Conservation (phyloP, 495 filamentous ascomycete species). For the Diplogelasinospora grovesii region DNA sequence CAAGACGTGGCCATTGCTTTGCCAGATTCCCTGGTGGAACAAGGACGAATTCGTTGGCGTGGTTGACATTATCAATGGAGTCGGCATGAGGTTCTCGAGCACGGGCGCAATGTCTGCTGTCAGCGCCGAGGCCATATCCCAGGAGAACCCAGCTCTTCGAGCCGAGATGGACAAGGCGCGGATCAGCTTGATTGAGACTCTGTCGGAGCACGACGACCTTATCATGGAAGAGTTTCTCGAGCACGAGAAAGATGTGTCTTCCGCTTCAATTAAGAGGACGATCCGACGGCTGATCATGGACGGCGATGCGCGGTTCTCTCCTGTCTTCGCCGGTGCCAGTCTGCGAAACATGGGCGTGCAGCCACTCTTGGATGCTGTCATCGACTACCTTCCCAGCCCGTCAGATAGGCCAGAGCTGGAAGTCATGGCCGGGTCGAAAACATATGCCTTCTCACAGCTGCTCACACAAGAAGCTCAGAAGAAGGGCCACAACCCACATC, state of each 20-base stretch:
- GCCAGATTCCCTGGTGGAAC: conserved; percentile 91
- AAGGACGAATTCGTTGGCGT: conserved; percentile 73
- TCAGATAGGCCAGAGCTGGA: conserved; percentile 70
- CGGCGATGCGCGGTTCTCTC: conserved; percentile 58
- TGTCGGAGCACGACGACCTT: conserved; percentile 80
- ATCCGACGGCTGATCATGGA: conserved; percentile 67
- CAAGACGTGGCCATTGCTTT: conserved; percentile 78
- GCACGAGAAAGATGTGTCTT: conserved; percentile 63
- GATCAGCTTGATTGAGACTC: conserved; percentile 66
- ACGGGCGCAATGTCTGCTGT: conserved; percentile 49
- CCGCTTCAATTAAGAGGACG: conserved; percentile 58
- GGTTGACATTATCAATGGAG: conserved; percentile 64
- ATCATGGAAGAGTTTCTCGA: conserved; percentile 81
- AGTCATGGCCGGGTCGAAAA: conserved; percentile 56
- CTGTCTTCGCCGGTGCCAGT: conserved; percentile 86
- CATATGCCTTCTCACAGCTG: conserved; percentile 46
- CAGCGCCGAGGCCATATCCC: conserved; percentile 34
- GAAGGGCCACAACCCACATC: conserved; percentile 34
- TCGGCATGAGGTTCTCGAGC: conserved; percentile 44
- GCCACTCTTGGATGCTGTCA: conserved; percentile 80
- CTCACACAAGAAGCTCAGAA: conserved; percentile 43
- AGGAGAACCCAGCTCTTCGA: conserved; percentile 41
- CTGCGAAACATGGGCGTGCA: conserved; percentile 93
- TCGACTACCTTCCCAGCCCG: conserved; percentile 81
- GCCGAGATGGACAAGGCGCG: conserved; percentile 73